These are phyloP conservation scores for Penicillium pulvis DNA, from an alignment of 495 filamentous ascomycete genomes.

Conservation along the genomic window DNA sequence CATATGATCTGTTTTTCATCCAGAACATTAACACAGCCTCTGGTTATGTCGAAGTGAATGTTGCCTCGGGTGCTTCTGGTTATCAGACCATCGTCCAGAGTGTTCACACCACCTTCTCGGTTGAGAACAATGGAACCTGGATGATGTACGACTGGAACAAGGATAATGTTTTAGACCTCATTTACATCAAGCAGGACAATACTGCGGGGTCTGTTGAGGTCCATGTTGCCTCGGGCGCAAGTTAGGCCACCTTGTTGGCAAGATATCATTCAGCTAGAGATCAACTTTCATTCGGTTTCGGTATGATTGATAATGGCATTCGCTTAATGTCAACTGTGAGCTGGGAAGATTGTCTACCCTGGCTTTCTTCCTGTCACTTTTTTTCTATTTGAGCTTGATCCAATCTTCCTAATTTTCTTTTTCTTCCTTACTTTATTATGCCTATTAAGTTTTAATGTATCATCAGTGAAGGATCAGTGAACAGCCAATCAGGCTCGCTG, in stretches of 20 bases:
- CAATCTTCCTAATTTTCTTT: too few species aligned
- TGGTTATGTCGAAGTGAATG: not conserved
- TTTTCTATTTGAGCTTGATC: too few species aligned
- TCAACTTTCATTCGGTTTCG: too few species aligned
- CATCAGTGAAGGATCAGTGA: too few species aligned
- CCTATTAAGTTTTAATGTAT: too few species aligned
- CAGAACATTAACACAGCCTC: not conserved
- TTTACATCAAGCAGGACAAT: not conserved
- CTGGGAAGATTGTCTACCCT: too few species aligned
- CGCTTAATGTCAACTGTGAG: too few species aligned
- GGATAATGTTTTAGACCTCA: not conserved
- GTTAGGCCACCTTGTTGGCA: not conserved
- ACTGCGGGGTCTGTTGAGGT: not conserved
- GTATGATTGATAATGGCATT: too few species aligned
- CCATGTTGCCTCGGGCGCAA: not conserved
- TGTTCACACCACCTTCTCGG: not conserved
- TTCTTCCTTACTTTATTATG: too few species aligned
- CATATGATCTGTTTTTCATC: not conserved
- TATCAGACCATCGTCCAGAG: not conserved
- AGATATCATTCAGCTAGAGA: too few species aligned
- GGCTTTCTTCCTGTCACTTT: too few species aligned
- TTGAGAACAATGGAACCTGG: not conserved
- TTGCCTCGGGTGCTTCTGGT: not conserved
- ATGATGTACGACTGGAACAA: not conserved
- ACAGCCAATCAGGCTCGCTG: too few species aligned